Evolutionary conservation across 768 basidiomycete genomes (phyloP).

Genomic region (Collybia mongolica): DNA sequence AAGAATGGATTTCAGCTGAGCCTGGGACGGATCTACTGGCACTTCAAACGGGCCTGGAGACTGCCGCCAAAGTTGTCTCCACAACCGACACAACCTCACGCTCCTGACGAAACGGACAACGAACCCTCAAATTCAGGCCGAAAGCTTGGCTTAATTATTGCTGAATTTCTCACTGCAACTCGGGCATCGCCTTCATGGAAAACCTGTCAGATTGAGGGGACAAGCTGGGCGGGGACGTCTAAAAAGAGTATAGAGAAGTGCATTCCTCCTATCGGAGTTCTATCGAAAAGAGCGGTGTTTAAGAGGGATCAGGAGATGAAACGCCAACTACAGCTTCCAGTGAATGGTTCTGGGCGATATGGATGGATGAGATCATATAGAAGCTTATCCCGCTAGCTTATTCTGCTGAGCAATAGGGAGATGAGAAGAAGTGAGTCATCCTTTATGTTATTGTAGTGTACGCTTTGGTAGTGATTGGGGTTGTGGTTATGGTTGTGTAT

Average conservation of each 20-base stretch:
- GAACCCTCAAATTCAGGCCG: slow-evolving; percentile 15
- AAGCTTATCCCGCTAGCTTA: no score
- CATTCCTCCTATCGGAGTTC: slow-evolving; percentile 3
- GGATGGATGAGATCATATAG: no score
- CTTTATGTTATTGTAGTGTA: no score
- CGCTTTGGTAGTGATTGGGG: no score
- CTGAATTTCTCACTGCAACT: slow-evolving; percentile 28
- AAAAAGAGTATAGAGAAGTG: slow-evolving; percentile 31
- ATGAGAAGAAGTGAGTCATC: no score
- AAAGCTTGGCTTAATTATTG: slow-evolving; percentile 17
- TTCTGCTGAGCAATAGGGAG: no score
- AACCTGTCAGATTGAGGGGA: slow-evolving; percentile 28
- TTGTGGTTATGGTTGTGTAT: no score
- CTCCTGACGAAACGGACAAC: slow-evolving; percentile 5
- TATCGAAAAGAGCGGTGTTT: no score
- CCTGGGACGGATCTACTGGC: slow-evolving; percentile 14
- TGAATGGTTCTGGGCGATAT: no score
- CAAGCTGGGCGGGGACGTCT: slow-evolving; percentile 30
- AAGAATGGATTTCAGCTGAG: slow-evolving; percentile 24
- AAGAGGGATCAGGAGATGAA: no score
- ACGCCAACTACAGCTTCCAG: no score
- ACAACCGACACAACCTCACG: slow-evolving; percentile 10
- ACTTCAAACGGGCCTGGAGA: background rate
- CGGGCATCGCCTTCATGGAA: slow-evolving; percentile 28
- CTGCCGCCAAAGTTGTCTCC: background rate